phyloP scores from a whole-genome alignment of 2,329 filamentous ascomycete species.

The Ceratocystis diversiconidia region DNA sequence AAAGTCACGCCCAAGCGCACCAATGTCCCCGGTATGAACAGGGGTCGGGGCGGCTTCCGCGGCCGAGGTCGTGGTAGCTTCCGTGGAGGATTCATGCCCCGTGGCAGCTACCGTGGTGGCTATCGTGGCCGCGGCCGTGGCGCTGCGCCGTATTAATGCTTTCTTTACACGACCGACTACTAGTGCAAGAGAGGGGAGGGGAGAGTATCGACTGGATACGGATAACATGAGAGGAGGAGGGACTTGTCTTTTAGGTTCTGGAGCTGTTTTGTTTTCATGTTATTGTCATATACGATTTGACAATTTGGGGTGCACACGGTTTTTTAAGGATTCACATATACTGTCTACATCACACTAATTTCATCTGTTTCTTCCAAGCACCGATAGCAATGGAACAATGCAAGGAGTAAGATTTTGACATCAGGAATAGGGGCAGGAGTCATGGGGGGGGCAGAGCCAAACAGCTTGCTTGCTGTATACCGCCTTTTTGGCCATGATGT shows the following conservation, averaged over 20 bases:
- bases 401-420: not conserved
- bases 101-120: constrained; percentile 39
- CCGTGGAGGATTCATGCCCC: constrained; percentile 32
- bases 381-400: not conserved
- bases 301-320: not conserved
- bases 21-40: constrained; percentile 86
- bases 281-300: not conserved
- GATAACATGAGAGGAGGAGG: not conserved
- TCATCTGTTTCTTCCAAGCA: not conserved
- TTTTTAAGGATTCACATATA: not conserved
- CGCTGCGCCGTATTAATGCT: constrained; percentile 47
- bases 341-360: not conserved
- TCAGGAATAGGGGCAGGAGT: not conserved
- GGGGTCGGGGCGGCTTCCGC: constrained; percentile 47
- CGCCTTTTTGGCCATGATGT: not conserved
- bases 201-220: too few species aligned
- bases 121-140: constrained; percentile 49
- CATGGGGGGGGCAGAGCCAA: not conserved
- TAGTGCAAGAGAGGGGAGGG: not conserved
- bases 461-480: not conserved
- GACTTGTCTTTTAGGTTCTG: not conserved
- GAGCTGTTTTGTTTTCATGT: not conserved
- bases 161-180: constrained; percentile 16
- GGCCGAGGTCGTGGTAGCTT: constrained; percentile 37
- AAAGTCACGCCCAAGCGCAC: constrained; percentile 94